Evolutionary conservation across 1,284 basidiomycete species (phyloP).

Genomic region (Boletellus deceptivus): DNA sequence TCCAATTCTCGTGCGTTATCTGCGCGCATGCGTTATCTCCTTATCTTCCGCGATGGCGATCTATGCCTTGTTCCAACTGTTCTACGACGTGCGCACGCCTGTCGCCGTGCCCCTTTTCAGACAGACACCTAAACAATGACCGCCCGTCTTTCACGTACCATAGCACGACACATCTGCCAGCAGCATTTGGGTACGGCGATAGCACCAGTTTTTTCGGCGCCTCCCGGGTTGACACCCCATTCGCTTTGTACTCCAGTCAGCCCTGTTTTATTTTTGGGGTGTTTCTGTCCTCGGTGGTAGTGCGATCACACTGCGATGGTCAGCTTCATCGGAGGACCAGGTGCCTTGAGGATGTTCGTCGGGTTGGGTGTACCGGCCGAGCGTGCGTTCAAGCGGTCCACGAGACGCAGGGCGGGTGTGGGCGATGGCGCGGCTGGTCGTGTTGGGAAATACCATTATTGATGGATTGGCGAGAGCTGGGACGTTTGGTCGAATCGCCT

Average conservation of each 20-base stretch:
- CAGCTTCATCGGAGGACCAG: conserved; percentile 48
- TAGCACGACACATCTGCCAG: conserved; percentile 37
- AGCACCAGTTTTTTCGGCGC: conserved; percentile 40
- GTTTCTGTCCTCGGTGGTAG: conserved; percentile 52
- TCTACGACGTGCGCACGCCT: conserved; percentile 40
- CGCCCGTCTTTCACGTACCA: conserved; percentile 37
- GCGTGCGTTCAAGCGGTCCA: conserved; percentile 32
- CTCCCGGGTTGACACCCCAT: conserved; percentile 31
- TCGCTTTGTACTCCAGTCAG: conserved; percentile 39
- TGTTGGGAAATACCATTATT: conserved; percentile 45
- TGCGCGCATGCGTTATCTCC: conserved; percentile 41
- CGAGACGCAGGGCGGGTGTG: conserved; percentile 44
- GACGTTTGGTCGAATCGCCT: conserved; percentile 24
- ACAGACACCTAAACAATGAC: conserved; percentile 38
- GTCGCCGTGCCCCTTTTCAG: conserved; percentile 38
- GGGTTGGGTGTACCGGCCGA: conserved; percentile 56
- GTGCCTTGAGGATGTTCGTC: conserved; percentile 41
- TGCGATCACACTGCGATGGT: conserved; percentile 50
- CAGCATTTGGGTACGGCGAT: conserved; percentile 44
- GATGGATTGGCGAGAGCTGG: conserved; percentile 51
- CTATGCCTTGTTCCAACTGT: conserved; percentile 42
- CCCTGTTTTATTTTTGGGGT: conserved; percentile 47
- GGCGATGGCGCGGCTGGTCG: conserved; percentile 45
- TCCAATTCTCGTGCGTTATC: conserved; percentile 39
- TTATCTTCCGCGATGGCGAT: conserved; percentile 39